Base-by-base conservation (phyloP, 441 rosid genomes). In the Aleurites moluccanus region DNA sequence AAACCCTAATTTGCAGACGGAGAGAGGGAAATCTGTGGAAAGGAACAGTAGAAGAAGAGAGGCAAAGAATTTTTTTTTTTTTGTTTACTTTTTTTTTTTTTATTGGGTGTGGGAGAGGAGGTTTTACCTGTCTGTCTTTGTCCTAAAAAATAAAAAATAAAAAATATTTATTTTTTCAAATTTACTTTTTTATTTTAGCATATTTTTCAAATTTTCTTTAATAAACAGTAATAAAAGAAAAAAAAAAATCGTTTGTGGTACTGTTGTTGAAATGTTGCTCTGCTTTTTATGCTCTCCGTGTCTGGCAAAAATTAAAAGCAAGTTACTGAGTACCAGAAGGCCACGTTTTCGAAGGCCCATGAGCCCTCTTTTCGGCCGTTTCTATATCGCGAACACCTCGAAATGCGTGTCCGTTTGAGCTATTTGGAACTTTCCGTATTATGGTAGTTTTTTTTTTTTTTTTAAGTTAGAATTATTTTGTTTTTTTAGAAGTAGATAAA, bases 11-110 rank as follows among this genome's bases (percentile, higher is more conserved):
- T 61, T 40, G 35, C 23, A 28, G 72, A 69, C 63, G 78, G 10
- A 61, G 80, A 72, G 47, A 76, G 63, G 62, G 69, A 73, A 81
- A 75, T 79, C 74, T 55, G 78, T 61, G 80, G 75, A 75, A 76
- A 72, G 61, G 35, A 69, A 74, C 74, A 71, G 74, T 33, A 25
- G 40, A 69, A 40, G 57, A 68, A 66, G 42, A 57, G 69, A 62
- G 63, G 82, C 68, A 33, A 52, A 53, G 72, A 77, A 0, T 38
- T 67, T 78, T 81, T 67, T 79, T 50, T 14, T n/a, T n/a, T n/a
- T n/a, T n/a, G n/a, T n/a, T n/a, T n/a, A n/a, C n/a, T n/a, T n/a
- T n/a, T n/a, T n/a, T n/a, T n/a, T 2, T 20, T 56, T 55, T 53
- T 64, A 64, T 30, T 60, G 64, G 61, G 72, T 67, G 75, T 56